These are phyloP conservation scores for Cyphellophora attinorum DNA, from an alignment of 2,329 filamentous ascomycete genomes.

Conservation along the genomic window DNA sequence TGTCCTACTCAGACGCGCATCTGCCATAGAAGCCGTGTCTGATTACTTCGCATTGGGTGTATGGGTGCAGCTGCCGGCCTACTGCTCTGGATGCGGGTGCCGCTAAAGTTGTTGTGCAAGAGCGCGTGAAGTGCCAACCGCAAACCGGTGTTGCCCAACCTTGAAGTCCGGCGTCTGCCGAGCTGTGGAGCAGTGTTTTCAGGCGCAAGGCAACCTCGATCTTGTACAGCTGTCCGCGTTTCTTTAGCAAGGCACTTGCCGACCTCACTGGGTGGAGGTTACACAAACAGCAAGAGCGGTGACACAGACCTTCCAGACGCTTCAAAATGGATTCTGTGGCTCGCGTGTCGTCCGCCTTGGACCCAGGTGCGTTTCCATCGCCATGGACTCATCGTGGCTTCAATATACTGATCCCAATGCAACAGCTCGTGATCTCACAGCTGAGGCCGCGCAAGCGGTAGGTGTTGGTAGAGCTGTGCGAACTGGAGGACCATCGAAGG, in stretches of 20 bases:
- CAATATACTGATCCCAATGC: conserved; percentile 16
- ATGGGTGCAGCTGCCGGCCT: no score
- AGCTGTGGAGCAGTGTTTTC: no score
- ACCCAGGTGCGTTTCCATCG: conserved; percentile 58
- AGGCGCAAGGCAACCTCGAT: neutral
- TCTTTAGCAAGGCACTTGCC: no score
- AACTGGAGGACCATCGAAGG: conserved; percentile 51
- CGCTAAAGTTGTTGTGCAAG: no score
- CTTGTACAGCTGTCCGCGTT: neutral
- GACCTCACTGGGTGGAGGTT: conserved; percentile 11
- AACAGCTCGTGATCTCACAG: conserved; percentile 85
- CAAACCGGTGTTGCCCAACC: no score
- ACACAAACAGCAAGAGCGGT: conserved; percentile 2
- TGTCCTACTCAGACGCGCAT: no score
- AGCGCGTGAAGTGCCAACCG: no score
- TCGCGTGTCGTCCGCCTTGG: conserved; percentile 84
- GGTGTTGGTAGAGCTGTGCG: conserved; percentile 43
- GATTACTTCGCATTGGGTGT: no score
- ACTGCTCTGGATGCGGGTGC: no score
- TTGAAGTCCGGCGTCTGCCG: no score
- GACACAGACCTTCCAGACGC: neutral
- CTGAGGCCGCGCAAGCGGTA: conserved; percentile 90
- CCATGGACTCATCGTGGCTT: conserved; percentile 13
- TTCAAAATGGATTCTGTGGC: conserved; percentile 84
- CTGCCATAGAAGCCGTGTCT: no score